Percentiles rank a stretch among this genome's conserved stretches.
These are phyloP conservation scores for Cutaneotrichosporon mucoides DNA, from an alignment of 1,284 basidiomycete genomes.

Conservation along the genomic window DNA sequence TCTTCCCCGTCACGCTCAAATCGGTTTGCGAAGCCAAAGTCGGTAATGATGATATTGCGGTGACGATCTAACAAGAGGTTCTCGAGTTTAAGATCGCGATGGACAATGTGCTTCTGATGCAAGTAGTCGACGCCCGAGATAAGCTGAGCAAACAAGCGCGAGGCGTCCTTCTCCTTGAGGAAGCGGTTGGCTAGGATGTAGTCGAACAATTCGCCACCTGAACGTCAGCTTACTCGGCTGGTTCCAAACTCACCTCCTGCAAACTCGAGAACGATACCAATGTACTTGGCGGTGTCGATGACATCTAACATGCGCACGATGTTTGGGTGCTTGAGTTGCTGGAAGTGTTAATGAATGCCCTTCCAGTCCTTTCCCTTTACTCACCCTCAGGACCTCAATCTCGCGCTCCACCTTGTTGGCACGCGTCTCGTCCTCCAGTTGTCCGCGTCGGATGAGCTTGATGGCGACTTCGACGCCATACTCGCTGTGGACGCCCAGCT, in stretches of 20 bases:
- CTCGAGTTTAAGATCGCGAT: slow-evolving; percentile 98
- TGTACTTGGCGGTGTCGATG: slow-evolving; percentile 99
- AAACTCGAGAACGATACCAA: slow-evolving; percentile 98
- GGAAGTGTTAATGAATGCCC: slow-evolving; percentile 4
- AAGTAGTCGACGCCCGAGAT: slow-evolving; percentile 99
- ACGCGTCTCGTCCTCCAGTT: slow-evolving; percentile 77
- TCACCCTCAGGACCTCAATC: slow-evolving; percentile 90
- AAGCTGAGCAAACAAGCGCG: slow-evolving; percentile 95
- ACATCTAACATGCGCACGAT: slow-evolving; percentile 98
- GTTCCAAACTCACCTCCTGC: slow-evolving; percentile 60
- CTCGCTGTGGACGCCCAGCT: slow-evolving; percentile 87
- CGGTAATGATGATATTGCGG: slow-evolving; percentile 98
- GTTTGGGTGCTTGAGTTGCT: slow-evolving; percentile 95
- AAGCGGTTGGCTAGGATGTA: slow-evolving; percentile 98
- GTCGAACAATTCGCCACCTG: slow-evolving; percentile 95
- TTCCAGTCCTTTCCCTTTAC: slow-evolving; percentile 34
- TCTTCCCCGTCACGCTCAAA: slow-evolving; percentile 89
- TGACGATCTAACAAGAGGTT: slow-evolving; percentile 95
- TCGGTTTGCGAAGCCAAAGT: slow-evolving; percentile 98
- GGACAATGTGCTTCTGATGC: slow-evolving; percentile 98
- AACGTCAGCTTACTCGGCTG: neutral
- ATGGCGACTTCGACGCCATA: slow-evolving; percentile 99
- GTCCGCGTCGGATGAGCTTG: slow-evolving; percentile 92
- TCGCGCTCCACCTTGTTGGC: slow-evolving; percentile 97
- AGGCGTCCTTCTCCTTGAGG: slow-evolving; percentile 90